Evolutionary conservation across 2,329 filamentous ascomycete species (phyloP), one percentile per base, ranked within the genome.

Genomic region (Fusarium poae): DNA sequence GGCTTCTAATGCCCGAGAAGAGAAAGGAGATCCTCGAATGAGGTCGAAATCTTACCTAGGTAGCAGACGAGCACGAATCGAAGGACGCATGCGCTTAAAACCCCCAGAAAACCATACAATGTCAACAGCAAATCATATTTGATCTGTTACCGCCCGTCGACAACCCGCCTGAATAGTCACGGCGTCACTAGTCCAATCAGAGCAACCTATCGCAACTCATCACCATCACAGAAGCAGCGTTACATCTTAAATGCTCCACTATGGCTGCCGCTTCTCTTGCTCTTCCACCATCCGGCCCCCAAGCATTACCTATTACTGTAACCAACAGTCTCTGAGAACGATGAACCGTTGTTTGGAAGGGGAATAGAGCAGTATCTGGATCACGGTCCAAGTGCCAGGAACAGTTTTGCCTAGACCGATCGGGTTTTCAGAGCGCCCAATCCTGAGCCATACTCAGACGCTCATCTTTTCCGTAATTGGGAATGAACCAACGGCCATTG

Each of bases 141-240:
- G 23, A 23, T 20, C 57, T 75, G 52, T 75, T 75, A 45, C 73
- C 73, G 73, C 73, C 73, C 70, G 67, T 29, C 58, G 30, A 50
- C 44, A 61, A 59, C 32, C 44, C 35, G 43, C 60, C 59, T 69
- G 57, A 62, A 58, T 57, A 55, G 44, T 65, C 68, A 63, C 62
- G 40, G 69, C 57, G 61, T 57, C 67, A 64, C 63, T 58, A 29
- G 23, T 20, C 73, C 57, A 75, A 75, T 75, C 58, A 75, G 45
- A 57, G 32, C 16, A 37, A 48, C 44, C 35, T 57, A 65, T 55
- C 30, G 44, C 51, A 59, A 56, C 52, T 58, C 65, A 69, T 71
- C 62, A 68, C 48, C 48, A 50, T 50, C 48, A 50, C 48, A 39
- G 32, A 13, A 50, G 40, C 52, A 62, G 34, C 57, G 59, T 62